These are phyloP conservation scores for Zygosaccharomyces lentus DNA, from an alignment of 805 yeast species.

Conservation along the genomic window DNA sequence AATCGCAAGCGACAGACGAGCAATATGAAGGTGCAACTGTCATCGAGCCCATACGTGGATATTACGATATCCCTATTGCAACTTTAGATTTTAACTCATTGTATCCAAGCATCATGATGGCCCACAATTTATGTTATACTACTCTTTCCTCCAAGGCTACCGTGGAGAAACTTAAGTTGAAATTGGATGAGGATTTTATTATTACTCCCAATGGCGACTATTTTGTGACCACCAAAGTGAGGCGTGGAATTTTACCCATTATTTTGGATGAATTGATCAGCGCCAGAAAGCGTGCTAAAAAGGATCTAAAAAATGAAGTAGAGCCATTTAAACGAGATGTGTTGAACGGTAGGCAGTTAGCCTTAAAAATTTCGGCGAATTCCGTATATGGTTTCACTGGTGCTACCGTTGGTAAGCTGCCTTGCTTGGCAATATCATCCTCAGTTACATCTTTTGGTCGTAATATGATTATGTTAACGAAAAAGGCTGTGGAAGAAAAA, in stretches of 20 bases:
- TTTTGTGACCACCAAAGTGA: conserved; percentile 63
- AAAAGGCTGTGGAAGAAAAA: conserved; percentile 73
- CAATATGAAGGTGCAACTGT: conserved; percentile 99
- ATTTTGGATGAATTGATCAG: conserved; percentile 81
- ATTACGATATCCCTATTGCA: conserved; percentile 95
- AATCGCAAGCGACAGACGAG: conserved; percentile 77
- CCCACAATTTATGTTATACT: conserved; percentile 94
- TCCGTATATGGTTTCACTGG: conserved; percentile 99
- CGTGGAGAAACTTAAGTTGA: conserved; percentile 57
- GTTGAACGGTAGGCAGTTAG: conserved; percentile 94
- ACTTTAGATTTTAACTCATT: conserved; percentile 95
- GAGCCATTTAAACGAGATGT: conserved; percentile 94
- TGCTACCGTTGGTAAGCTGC: conserved; percentile 95
- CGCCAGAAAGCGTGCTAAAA: conserved; percentile 92
- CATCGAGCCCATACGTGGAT: conserved; percentile 93
- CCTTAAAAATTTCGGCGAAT: conserved; percentile 93
- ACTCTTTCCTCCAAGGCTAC: conserved; percentile 71
- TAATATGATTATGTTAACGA: conserved; percentile 92
- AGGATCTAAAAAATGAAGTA: conserved; percentile 83
- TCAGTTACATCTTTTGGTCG: conserved; percentile 96
- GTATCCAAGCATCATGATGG: conserved; percentile 99
- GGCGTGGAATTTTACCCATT: conserved; percentile 88
- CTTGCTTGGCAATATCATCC: conserved; percentile 93
- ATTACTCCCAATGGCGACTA: conserved; percentile 88
- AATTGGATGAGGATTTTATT: conserved; percentile 73